phyloP scores from a whole-genome alignment of 192 early-diverging fungal genomes.

The Piromyces sp. region DNA sequence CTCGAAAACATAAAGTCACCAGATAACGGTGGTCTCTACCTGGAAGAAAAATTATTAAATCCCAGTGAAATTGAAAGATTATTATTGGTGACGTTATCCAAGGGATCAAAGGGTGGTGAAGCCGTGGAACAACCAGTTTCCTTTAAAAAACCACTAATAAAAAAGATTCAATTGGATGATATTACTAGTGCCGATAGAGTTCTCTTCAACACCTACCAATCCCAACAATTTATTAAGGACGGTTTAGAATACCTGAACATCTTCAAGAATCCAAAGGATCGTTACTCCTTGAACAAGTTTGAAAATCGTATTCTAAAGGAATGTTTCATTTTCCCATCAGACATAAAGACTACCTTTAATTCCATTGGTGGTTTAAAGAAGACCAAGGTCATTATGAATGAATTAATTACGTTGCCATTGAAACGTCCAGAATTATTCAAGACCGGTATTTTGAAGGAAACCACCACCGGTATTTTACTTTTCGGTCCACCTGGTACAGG shows the following conservation, averaged over 20 bases:
- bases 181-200: neutral
- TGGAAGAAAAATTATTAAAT: neutral
- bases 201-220: neutral
- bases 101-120: neutral
- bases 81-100: neutral
- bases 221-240: neutral
- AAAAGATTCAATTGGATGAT: neutral
- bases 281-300: neutral
- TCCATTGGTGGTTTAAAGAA: constrained; percentile 8
- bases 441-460: constrained; percentile 38
- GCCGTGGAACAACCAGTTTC: no score
- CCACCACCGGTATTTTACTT: constrained; percentile 47
- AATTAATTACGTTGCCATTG: constrained; percentile 60
- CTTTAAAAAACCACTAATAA: neutral
- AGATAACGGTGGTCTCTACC: neutral
- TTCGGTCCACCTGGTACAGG: constrained; percentile 79
- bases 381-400: constrained; percentile 75
- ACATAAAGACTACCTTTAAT: neutral
- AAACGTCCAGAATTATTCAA: constrained; percentile 60
- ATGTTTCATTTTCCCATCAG: constrained; percentile 1
- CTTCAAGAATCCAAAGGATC: constrained; percentile 1
- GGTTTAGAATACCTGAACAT: neutral
- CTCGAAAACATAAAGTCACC: neutral
- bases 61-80: neutral
- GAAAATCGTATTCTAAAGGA: constrained; percentile 3